These are phyloP conservation scores for Lomentospora prolificans DNA, from an alignment of 2,329 filamentous ascomycete genomes.

Conservation along the genomic window DNA sequence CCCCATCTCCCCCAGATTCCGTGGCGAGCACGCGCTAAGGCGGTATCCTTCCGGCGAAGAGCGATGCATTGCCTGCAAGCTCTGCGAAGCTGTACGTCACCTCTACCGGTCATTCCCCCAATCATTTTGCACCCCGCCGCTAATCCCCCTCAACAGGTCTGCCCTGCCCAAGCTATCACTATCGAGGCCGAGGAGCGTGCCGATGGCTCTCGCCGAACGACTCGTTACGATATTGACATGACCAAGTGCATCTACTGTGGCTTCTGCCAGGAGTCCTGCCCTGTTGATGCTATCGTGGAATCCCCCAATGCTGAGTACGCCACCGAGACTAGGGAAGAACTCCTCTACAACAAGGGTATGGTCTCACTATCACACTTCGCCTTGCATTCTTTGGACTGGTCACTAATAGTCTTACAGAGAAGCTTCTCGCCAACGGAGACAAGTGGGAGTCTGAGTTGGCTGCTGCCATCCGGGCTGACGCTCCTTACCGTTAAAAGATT, in stretches of 20 bases:
- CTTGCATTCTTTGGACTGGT: constrained; percentile 7
- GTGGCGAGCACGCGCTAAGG: constrained; percentile 92
- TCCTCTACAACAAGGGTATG: constrained; percentile 82
- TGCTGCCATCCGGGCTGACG: constrained; percentile 82
- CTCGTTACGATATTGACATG: constrained; percentile 99
- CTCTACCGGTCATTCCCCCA: not conserved
- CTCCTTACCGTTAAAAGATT: constrained; percentile 65
- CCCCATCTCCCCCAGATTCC: constrained; percentile 94
- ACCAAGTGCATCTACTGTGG: constrained; percentile 99
- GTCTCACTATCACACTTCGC: constrained; percentile 20
- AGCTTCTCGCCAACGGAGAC: constrained; percentile 79
- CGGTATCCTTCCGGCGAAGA: constrained; percentile 97
- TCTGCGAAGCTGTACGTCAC: constrained; percentile 71
- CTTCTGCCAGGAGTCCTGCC: constrained; percentile 97
- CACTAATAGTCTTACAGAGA: constrained; percentile 43
- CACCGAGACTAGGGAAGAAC: constrained; percentile 71
- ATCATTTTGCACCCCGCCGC: not conserved
- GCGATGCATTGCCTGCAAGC: constrained; percentile 98
- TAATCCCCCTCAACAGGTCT: constrained; percentile 45
- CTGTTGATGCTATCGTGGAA: constrained; percentile 80
- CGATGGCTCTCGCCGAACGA: constrained; percentile 89
- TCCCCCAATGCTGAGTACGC: constrained; percentile 54
- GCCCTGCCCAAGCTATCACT: constrained; percentile 95
- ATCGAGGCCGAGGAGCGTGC: constrained; percentile 98
- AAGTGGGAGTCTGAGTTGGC: constrained; percentile 98